Base-by-base conservation (phyloP, 208 protist genomes). In the Trypanosoma platydactyli region DNA sequence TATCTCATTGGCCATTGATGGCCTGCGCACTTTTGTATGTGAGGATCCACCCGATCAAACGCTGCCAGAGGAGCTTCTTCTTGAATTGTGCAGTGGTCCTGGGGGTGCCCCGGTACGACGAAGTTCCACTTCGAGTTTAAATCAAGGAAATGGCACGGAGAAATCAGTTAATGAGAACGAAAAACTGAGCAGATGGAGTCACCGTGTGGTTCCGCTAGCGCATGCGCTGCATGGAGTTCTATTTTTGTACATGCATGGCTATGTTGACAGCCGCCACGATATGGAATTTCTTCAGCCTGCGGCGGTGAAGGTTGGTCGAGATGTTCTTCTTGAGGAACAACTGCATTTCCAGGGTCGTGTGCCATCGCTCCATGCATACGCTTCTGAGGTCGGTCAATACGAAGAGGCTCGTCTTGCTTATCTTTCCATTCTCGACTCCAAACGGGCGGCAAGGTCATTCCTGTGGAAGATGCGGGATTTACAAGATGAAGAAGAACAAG, bases 191-290 rank as follows among this genome's bases (percentile, higher is more conserved):
- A 33, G 27, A 27, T 66, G 58, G 30, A 61, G 71, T 11, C 72
- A 65, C 11, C 60, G 66, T 40, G 58, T 81, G 30, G 25, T 71
- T n/a, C 76, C 66, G 30, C 76, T 94, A 12, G 74, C 84, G 62
- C 64, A 68, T 52, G 73, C 75, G 18, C 76, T 89, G 24, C 70
- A 84, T 18, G 78, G 67, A 49, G 42, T 73, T 25, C 51, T 94
- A 30, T 71, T 79, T 0, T 67, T 73, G 5, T 73, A 88, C 30
- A 72, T 71, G 65, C 49, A 73, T 18, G 88, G 88, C 35, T 88
- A 84, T 78, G 81, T 73, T 58, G 88, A 94, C 57, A 71, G 83
- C 63, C 83, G 88, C 11, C 88, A 73, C 60, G 88, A 94, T 66
- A 50, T 79, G 18, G 81, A 79, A 41, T 64, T 89, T 15, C 46